Evolutionary conservation across 345 rosid species (phyloP).

Genomic region (Garcia nutans): DNA sequence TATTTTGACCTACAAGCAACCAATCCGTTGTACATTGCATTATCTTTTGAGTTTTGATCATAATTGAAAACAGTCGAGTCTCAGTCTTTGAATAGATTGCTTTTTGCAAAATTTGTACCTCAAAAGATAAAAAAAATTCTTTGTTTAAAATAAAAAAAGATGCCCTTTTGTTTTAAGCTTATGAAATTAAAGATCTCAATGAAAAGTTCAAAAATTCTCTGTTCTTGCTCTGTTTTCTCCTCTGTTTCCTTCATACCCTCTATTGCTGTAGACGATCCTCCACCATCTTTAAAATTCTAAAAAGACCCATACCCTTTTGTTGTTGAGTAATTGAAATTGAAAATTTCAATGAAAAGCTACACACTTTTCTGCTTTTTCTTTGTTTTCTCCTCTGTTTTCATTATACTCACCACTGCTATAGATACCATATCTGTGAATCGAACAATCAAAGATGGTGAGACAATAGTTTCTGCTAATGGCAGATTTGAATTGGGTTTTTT

Average conservation of each 20-base stretch:
- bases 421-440: slow-evolving; percentile 19
- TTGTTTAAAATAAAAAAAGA: neutral
- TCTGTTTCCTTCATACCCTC: neutral
- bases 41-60: neutral
- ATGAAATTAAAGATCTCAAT: neutral
- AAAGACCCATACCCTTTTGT: neutral
- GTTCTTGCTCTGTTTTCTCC: neutral
- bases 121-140: neutral
- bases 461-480: slow-evolving; percentile 21
- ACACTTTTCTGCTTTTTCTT: neutral
- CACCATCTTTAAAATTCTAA: neutral
- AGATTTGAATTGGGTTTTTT: slow-evolving; percentile 40
- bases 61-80: neutral
- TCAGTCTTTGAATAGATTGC: neutral
- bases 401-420: neutral
- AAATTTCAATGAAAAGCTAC: slow-evolving; percentile 9
- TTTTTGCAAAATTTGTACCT: neutral
- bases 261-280: slow-evolving; percentile 6
- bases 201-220: neutral
- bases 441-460: slow-evolving; percentile 29
- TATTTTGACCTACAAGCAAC: no score
- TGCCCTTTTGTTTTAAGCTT: neutral
- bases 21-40: no score
- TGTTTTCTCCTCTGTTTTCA: neutral
- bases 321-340: neutral